A percentile compares a stretch with the other conserved stretches of the same genome.
phyloP scores from a whole-genome alignment of 108 stramenopile species.

The Cylindrotheca closterium region DNA sequence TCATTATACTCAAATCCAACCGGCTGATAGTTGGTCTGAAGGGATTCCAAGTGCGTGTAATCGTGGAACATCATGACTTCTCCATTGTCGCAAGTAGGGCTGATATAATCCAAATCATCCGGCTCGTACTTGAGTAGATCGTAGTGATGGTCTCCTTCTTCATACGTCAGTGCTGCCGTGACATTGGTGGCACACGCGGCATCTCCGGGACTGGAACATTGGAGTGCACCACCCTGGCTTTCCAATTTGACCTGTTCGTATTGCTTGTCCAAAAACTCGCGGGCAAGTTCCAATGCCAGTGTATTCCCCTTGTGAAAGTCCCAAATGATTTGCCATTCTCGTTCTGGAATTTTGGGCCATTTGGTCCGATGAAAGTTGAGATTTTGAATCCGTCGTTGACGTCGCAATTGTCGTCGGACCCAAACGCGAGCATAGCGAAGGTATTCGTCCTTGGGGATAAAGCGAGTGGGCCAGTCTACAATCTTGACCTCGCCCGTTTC shows the following conservation, averaged over 20 bases:
- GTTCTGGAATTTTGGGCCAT: conserved; percentile 7
- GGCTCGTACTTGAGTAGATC: conserved; percentile 7
- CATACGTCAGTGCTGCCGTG: neutral
- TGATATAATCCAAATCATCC: conserved; percentile 9
- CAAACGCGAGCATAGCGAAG: neutral
- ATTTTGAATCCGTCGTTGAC: conserved; percentile 7
- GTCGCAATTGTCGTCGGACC: conserved; percentile 6
- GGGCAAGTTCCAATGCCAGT: conserved; percentile 18
- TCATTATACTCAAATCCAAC: conserved; percentile 32
- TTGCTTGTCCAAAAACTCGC: conserved; percentile 2
- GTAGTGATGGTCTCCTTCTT: conserved; percentile 8
- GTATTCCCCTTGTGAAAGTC: conserved; percentile 15
- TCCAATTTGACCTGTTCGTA: neutral
- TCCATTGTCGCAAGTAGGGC: conserved; percentile 10
- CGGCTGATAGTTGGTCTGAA: conserved; percentile 52
- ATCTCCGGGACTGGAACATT: neutral
- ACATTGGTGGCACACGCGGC: neutral
- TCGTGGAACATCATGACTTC: neutral
- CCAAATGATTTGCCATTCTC: conserved; percentile 18
- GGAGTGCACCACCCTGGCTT: neutral
- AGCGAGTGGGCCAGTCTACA: neutral
- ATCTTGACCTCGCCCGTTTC: neutral
- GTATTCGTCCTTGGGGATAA: neutral
- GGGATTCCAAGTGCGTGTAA: conserved; percentile 31
- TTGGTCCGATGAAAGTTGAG: conserved; percentile 5